Evolutionary conservation across 78 protist genomes (phyloP), one percentile per base, ranked within the genome.

Genomic region (Planoprotostelium fungivorum): DNA sequence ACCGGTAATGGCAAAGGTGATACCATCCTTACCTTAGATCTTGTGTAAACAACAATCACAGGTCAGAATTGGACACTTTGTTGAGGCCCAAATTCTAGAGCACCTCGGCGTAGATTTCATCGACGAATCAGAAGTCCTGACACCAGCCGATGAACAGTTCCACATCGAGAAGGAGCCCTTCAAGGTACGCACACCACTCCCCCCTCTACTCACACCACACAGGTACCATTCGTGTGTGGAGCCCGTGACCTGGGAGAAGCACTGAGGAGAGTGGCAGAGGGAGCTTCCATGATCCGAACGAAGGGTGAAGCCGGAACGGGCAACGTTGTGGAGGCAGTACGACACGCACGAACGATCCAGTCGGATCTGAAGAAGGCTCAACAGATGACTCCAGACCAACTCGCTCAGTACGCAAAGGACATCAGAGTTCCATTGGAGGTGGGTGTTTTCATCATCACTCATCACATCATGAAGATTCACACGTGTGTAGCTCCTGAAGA

Each of bases 241-340:
- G 91, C 95, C 89, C 93, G 98, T 84, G 94, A 97, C 90, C 90
- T 98, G 0, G 99, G 99, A 39, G 99, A 97, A 36, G 98, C 99
- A 1, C 94, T 98, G 36, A 96, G 98, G 35, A 93, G 99, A 35
- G 95, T 98, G 36, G 92, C 91, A 23, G 99, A 98, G 63, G 99
- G 99, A 35, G 99, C 99, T 0, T 94, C 98, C 23, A 97, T 98
- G 99, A 97, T 98, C 93, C 93, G 99, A 84, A 97, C 98, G 34
- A 98, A 97, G 94, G 99, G 98, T 38, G 98, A 96, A 83, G 98
- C 98, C 0, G 98, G 98, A 34, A 97, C 98, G 10, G 99, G 99
- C 83, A 90, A 97, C 87, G 98, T 98, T 1, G 99, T 98, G 10
- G 98, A 98, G 92, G 98, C 99, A 0, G 99, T 97, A 0, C 96